These are phyloP conservation scores for Auxenochlorella pyrenoidosa DNA, from an alignment of 139 green algal species.

Conservation along the genomic window DNA sequence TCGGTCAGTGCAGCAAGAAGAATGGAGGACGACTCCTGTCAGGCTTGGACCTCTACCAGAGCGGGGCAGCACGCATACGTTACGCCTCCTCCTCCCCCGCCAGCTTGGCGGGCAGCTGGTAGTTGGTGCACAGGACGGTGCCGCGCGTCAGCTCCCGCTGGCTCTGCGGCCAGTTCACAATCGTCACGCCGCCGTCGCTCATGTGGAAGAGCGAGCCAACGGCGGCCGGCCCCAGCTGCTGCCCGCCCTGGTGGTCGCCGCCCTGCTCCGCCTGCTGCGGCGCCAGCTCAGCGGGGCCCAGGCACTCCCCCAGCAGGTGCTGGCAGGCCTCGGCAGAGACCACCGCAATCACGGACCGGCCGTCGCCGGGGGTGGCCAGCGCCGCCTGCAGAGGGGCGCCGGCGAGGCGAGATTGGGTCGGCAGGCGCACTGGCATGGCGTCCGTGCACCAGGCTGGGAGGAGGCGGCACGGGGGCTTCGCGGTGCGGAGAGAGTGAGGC, in stretches of 20 bases:
- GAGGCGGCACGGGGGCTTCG: no score
- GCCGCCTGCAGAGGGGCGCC: neutral
- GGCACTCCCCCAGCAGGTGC: slow-evolving; percentile 16
- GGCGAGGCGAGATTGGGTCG: neutral
- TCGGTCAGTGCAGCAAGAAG: no score
- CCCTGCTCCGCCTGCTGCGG: slow-evolving; percentile 3
- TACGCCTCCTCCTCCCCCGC: neutral
- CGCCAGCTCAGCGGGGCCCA: neutral
- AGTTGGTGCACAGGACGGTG: slow-evolving; percentile 31
- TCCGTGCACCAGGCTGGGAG: no score
- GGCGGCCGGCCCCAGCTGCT: neutral
- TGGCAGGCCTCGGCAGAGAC: slow-evolving; percentile 37
- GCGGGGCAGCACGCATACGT: no score
- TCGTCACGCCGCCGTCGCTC: slow-evolving; percentile 21
- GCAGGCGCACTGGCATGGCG: neutral
- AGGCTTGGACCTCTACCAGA: no score
- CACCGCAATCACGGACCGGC: slow-evolving; percentile 29
- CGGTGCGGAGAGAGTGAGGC: no score
- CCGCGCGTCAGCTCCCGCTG: neutral
- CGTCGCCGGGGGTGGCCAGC: slow-evolving; percentile 16
- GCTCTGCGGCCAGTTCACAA: slow-evolving; percentile 9
- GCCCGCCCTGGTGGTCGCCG: neutral
- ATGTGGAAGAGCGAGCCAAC: slow-evolving; percentile 12
- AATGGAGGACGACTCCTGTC: no score
- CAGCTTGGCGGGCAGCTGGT: slow-evolving; percentile 7